Evolutionary conservation across 495 filamentous ascomycete species (phyloP).

Genomic region (Penicillium verhagenii): DNA sequence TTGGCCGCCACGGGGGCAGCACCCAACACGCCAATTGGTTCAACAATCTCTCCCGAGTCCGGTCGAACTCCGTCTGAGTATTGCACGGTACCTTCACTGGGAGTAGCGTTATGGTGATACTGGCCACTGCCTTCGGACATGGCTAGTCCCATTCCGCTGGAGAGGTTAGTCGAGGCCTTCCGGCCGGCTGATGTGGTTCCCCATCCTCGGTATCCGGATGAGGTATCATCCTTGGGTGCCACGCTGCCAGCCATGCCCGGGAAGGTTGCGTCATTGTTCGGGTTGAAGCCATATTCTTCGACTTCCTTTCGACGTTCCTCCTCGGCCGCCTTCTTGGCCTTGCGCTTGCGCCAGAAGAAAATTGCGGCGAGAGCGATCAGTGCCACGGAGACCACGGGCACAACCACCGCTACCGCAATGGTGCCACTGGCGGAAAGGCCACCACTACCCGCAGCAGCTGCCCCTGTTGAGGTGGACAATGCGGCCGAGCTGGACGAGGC

Average conservation of each 20-base stretch:
- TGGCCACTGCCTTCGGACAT: conserved; percentile 68
- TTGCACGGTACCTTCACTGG: conserved; percentile 62
- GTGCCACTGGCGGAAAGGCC: conserved; percentile 62
- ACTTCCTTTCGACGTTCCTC: conserved; percentile 91
- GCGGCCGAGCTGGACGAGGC: conserved; percentile 31
- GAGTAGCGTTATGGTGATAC: conserved; percentile 61
- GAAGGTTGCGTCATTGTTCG: conserved; percentile 84
- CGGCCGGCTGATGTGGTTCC: conserved; percentile 80
- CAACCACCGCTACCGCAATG: conserved; percentile 90
- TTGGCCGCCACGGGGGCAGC: conserved; percentile 61
- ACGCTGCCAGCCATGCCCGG: conserved; percentile 57
- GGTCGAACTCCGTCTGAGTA: conserved; percentile 65
- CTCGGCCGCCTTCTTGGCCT: conserved; percentile 77
- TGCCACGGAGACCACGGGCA: conserved; percentile 87
- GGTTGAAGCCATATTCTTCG: conserved; percentile 95
- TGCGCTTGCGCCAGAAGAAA: conserved; percentile 84
- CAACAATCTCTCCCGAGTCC: conserved; percentile 64
- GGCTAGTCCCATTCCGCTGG: conserved; percentile 68
- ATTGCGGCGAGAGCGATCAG: conserved; percentile 72
- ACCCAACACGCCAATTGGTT: conserved; percentile 75
- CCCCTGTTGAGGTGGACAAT: conserved; percentile 21
- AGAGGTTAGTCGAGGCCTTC: conserved; percentile 85
- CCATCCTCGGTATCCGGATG: conserved; percentile 89
- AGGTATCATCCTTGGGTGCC: conserved; percentile 63
- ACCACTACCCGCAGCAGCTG: conserved; percentile 23